Conservation (phyloP, 2,329 filamentous ascomycete species). For the Aspergillus sp. region DNA sequence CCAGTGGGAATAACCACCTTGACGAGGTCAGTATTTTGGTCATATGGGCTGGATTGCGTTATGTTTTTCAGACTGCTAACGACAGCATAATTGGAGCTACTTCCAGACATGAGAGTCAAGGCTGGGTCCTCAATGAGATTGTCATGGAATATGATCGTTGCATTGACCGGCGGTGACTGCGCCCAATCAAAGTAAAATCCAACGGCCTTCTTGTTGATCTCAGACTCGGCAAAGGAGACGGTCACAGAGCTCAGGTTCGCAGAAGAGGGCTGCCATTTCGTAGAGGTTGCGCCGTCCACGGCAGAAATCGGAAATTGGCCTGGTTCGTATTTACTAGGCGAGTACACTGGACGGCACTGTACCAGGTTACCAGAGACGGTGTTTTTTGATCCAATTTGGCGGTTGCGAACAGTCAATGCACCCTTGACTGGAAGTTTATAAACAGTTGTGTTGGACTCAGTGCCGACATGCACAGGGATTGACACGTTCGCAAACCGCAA, state of each 20-base stretch:
- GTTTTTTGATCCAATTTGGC: conserved; percentile 49
- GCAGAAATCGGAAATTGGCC: conserved; percentile 67
- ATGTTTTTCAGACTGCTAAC: conserved; percentile 26
- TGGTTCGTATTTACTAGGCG: conserved; percentile 46
- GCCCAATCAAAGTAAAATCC: conserved; percentile 59
- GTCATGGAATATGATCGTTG: conserved; percentile 53
- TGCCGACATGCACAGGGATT: conserved; percentile 57
- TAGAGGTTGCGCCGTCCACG: conserved; percentile 62
- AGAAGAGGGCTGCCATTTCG: conserved; percentile 60
- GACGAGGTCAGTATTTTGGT: conserved; percentile 24
- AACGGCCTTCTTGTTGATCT: conserved; percentile 23
- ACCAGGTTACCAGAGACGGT: conserved; percentile 58
- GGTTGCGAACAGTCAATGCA: conserved; percentile 54
- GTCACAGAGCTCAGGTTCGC: conserved; percentile 52
- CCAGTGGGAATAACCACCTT: conserved; percentile 31
- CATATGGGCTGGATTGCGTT: conserved; percentile 33
- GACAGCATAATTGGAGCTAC: conserved; percentile 12
- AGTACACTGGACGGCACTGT: conserved; percentile 57
- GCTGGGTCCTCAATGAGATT: conserved; percentile 22
- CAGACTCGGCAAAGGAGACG: conserved; percentile 47
- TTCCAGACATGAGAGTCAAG: conserved; percentile 5
- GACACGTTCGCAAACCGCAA: conserved; percentile 46
- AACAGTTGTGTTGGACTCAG: conserved; percentile 33
- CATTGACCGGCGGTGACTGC: conserved; percentile 50
- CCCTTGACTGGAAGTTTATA: conserved; percentile 47